Conservation (phyloP, 108 stramenopile species). For the Cyclotella kingstonii region DNA sequence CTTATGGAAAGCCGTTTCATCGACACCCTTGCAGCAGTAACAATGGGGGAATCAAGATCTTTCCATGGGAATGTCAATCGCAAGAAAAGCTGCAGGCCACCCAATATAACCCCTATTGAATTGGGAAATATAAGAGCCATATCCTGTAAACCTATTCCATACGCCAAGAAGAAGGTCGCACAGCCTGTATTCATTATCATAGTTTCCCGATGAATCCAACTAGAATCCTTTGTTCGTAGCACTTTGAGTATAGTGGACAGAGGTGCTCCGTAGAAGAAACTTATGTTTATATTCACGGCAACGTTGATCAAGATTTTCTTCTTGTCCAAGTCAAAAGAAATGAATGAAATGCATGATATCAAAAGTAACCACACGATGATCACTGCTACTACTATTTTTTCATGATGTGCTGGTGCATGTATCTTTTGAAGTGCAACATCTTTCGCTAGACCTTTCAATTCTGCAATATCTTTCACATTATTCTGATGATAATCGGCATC, state of each 20-base stretch:
- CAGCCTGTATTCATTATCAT: slow-evolving; percentile 55
- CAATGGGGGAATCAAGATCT: too few relatives aligned
- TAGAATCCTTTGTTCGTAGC: slow-evolving; percentile 37
- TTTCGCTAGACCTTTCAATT: neutral
- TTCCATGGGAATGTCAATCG: slow-evolving; percentile 24
- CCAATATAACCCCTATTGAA: slow-evolving; percentile 63
- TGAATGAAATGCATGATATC: slow-evolving; percentile 44
- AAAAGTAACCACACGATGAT: slow-evolving; percentile 50
- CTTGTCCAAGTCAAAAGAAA: slow-evolving; percentile 18
- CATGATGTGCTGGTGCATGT: slow-evolving; percentile 52
- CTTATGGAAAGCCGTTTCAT: too few relatives aligned
- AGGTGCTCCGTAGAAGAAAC: slow-evolving; percentile 87
- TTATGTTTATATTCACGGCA: slow-evolving; percentile 64
- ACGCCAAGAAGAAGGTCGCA: slow-evolving; percentile 71
- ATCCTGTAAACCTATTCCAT: slow-evolving; percentile 67
- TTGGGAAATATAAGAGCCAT: slow-evolving; percentile 66
- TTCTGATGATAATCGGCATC: slow-evolving; percentile 7
- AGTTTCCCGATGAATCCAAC: slow-evolving; percentile 43
- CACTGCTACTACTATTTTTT: slow-evolving; percentile 56
- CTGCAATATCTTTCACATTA: neutral
- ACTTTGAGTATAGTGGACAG: slow-evolving; percentile 66
- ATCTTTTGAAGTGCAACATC: slow-evolving; percentile 1
- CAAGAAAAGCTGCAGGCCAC: slow-evolving; percentile 59
- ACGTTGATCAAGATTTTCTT: slow-evolving; percentile 56
- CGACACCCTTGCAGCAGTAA: too few relatives aligned